phyloP scores from a whole-genome alignment of 202 grass and related monocot species.

The Dendrocalamus latiflorus region DNA sequence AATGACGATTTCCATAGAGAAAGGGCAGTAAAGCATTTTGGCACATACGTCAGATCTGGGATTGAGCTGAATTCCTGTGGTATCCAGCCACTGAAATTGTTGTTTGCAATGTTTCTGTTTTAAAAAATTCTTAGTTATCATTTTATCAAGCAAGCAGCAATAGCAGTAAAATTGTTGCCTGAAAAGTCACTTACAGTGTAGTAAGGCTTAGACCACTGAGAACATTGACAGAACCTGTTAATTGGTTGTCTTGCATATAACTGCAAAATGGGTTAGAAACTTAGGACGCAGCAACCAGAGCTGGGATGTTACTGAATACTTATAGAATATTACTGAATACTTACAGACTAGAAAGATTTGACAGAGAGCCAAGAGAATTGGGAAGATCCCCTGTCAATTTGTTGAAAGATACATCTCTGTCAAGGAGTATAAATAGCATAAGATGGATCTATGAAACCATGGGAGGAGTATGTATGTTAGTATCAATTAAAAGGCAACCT shows the following conservation, averaged over 20 bases:
- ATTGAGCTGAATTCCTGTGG: conserved; percentile 80
- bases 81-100: conserved; percentile 98
- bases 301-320: conserved; percentile 3
- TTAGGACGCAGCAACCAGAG: conserved; percentile 11
- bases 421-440: too few species aligned
- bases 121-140: conserved; percentile 10
- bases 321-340: conserved; percentile 30
- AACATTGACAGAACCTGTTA: conserved; percentile 80
- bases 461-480: too few species aligned
- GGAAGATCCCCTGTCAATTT: too few species aligned
- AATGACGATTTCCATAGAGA: neutral
- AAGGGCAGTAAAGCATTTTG: neutral
- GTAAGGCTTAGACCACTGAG: conserved; percentile 63
- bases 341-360: conserved; percentile 90
- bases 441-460: too few species aligned
- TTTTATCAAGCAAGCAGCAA: conserved; percentile 20
- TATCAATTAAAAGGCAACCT: neutral
- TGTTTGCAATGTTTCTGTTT: conserved; percentile 89
- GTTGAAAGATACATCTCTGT: too few species aligned
- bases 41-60: conserved; percentile 76
- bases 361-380: too few species aligned
- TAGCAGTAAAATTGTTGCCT: conserved; percentile 1
- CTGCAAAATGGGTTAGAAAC: conserved; percentile 39
- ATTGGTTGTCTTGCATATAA: conserved; percentile 88
- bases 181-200: conserved; percentile 70